These are phyloP conservation scores for Suillus sp. DNA, from an alignment of 768 basidiomycete species.

Conservation along the genomic window DNA sequence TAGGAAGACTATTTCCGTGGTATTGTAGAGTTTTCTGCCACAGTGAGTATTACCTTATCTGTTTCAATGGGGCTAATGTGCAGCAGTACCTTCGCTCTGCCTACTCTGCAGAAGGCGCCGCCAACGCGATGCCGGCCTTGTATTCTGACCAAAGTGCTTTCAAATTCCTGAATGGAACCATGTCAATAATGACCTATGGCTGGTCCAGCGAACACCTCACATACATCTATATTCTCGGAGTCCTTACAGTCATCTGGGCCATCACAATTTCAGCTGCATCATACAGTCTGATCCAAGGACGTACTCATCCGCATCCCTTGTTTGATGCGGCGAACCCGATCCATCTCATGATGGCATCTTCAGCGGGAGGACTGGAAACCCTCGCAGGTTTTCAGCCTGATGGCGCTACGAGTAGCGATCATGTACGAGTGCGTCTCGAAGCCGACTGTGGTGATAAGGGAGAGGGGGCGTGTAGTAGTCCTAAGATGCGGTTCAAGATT, in stretches of 20 bases:
- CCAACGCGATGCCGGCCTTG: background rate
- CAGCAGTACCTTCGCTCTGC: conserved; percentile 14
- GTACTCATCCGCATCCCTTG: background rate
- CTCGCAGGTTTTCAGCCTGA: background rate
- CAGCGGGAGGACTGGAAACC: background rate
- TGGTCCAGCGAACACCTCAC: background rate
- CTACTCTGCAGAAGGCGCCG: conserved; percentile 6
- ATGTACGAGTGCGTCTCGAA: background rate
- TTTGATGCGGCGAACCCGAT: background rate
- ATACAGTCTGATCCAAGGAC: background rate
- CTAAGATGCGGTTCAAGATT: background rate
- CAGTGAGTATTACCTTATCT: background rate
- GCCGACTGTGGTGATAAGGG: too few species aligned
- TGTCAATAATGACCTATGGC: conserved; percentile 2
- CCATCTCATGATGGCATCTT: background rate
- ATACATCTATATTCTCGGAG: background rate
- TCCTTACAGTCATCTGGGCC: background rate
- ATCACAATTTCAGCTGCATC: background rate
- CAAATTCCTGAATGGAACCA: conserved; percentile 5
- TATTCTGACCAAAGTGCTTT: background rate
- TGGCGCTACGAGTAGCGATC: background rate
- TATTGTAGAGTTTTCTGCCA: conserved; percentile 13
- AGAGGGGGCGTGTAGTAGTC: background rate
- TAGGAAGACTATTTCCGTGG: conserved; percentile 13
- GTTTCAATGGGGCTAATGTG: background rate